Evolutionary conservation across 495 filamentous ascomycete genomes (phyloP).

Genomic region (Clavariopsis aquatica): DNA sequence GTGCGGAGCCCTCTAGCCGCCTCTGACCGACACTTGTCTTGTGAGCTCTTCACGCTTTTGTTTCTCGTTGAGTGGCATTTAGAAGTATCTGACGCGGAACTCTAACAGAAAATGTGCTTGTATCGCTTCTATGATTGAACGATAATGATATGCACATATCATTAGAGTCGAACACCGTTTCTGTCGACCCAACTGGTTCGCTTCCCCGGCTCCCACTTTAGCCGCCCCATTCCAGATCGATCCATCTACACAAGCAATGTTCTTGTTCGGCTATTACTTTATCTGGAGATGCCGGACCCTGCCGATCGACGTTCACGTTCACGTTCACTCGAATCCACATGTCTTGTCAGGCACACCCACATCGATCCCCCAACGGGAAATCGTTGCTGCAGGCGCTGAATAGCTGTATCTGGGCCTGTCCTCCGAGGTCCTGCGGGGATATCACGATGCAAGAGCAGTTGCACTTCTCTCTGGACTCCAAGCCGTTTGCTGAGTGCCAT

Average conservation of each 20-base stretch:
- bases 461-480: neutral
- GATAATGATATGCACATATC: neutral
- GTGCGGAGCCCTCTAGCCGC: neutral
- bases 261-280: slow-evolving; percentile 26
- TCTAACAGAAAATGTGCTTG: slow-evolving; percentile 2
- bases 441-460: slow-evolving; percentile 19
- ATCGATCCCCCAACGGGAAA: neutral
- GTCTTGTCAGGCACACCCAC: slow-evolving; percentile 18
- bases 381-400: neutral
- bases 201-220: slow-evolving; percentile 20
- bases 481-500: neutral
- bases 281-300: slow-evolving; percentile 20
- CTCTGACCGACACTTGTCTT: neutral
- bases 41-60: slow-evolving; percentile 7
- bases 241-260: slow-evolving; percentile 9
- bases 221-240: slow-evolving; percentile 21
- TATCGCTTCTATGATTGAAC: slow-evolving; percentile 5
- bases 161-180: neutral
- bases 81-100: neutral
- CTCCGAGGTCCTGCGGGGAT: neutral
- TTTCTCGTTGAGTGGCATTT: slow-evolving; percentile 1
- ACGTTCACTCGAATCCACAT: slow-evolving; percentile 5
- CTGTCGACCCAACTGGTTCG: slow-evolving; percentile 24
- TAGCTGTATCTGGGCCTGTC: neutral
- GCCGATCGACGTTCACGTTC: slow-evolving; percentile 27